Conservation (phyloP, 805 yeast genomes). For the Spathaspora passalidarum region DNA sequence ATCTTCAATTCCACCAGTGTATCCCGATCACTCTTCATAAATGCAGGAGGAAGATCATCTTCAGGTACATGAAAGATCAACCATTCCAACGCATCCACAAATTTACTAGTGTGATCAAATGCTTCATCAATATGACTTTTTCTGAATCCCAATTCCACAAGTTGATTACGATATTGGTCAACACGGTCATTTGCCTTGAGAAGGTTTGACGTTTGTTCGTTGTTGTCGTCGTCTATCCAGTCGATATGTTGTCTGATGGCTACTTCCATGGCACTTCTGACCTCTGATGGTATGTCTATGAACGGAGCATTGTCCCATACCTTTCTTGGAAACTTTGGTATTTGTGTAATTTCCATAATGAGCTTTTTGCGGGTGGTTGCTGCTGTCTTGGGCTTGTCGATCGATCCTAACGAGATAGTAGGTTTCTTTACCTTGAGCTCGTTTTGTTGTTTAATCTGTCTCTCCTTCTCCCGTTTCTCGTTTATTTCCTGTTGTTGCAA, state of each 20-base stretch:
- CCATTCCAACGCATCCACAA: conserved; percentile 66
- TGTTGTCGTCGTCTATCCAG: conserved; percentile 42
- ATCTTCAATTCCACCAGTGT: conserved; percentile 56
- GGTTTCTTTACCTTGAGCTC: conserved; percentile 50
- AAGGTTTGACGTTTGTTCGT: conserved; percentile 1
- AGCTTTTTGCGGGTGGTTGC: background rate
- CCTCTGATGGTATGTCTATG: conserved; percentile 63
- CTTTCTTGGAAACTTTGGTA: conserved; percentile 43
- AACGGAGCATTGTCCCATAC: conserved; percentile 72
- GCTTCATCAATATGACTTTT: conserved; percentile 70
- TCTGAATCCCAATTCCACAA: conserved; percentile 59
- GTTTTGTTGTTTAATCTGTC: conserved; percentile 42
- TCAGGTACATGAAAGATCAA: conserved; percentile 87
- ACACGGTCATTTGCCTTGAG: background rate
- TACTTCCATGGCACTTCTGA: conserved; percentile 60
- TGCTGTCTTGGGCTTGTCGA: background rate
- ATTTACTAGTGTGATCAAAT: conserved; percentile 48
- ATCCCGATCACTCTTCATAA: conserved; percentile 56
- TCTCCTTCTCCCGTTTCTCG: conserved; percentile 45
- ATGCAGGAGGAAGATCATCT: conserved; percentile 78
- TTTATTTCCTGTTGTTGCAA: conserved; percentile 52
- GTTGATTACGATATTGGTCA: conserved; percentile 3
- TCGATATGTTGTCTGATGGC: conserved; percentile 54
- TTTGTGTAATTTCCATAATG: background rate
- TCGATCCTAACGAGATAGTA: conserved; percentile 41